Conservation (phyloP, 495 filamentous ascomycete genomes). For the Echria macrotheca region DNA sequence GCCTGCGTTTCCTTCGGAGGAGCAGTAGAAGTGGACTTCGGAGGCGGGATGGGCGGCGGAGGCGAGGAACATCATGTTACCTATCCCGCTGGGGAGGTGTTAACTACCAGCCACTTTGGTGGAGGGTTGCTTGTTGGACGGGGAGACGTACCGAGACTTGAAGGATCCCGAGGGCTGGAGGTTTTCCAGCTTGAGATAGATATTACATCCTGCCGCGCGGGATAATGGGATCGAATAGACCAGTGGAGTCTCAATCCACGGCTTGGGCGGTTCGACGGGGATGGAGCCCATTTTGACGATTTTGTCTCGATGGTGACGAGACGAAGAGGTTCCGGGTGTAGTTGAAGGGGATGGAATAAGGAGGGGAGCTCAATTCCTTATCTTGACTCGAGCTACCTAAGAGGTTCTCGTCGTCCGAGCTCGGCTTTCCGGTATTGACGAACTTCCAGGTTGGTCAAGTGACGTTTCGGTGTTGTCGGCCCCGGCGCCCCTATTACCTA, state of each 20-base stretch:
- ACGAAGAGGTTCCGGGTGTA: no score
- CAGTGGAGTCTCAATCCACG: constrained; percentile 70
- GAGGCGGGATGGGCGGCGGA: constrained; percentile 24
- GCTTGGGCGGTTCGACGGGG: constrained; percentile 37
- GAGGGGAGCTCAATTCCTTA: background rate
- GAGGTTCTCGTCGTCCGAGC: no score
- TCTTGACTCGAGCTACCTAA: no score
- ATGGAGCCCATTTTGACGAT: constrained; percentile 35
- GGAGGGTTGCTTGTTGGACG: background rate
- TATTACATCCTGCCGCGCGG: constrained; percentile 64
- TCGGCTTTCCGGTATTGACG: no score
- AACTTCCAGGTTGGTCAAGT: no score
- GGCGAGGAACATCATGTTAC: constrained; percentile 63
- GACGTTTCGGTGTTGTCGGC: no score
- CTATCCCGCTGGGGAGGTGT: constrained; percentile 52
- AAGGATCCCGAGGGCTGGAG: constrained; percentile 91
- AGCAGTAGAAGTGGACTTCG: constrained; percentile 76
- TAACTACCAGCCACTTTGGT: background rate
- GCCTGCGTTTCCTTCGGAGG: constrained; percentile 85
- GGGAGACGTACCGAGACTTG: constrained; percentile 63
- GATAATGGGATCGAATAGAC: constrained; percentile 64
- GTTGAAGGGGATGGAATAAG: no score
- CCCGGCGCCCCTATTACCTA: constrained; percentile 15
- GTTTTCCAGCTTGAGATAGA: constrained; percentile 92
- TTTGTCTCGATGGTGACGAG: background rate